Conservation (phyloP, 805 yeast species). For the Pichia gijzeniarum region DNA sequence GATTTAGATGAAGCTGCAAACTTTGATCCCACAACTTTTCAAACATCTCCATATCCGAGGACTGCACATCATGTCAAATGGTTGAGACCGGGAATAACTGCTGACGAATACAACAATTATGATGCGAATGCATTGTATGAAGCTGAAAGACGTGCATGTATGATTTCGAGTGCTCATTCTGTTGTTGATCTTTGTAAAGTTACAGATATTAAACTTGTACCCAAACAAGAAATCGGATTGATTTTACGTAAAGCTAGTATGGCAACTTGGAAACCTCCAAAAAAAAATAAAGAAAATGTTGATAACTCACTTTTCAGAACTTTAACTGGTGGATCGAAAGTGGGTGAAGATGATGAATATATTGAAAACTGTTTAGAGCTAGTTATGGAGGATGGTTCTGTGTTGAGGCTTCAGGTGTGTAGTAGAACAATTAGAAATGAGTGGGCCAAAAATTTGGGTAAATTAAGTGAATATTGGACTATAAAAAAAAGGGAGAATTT, state of each 20-base stretch:
- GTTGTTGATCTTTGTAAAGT: conserved; percentile 55
- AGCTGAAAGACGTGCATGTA: conserved; percentile 52
- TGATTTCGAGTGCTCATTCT: conserved; percentile 51
- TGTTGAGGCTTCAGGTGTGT: conserved; percentile 51
- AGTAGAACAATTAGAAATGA: conserved; percentile 41
- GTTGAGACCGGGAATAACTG: conserved; percentile 38
- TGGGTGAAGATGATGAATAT: conserved; percentile 7
- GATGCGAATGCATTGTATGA: conserved; percentile 63
- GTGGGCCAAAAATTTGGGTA: conserved; percentile 55
- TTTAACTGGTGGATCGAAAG: too few relatives aligned
- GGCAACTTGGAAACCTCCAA: conserved; percentile 26
- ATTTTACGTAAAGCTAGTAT: conserved; percentile 27
- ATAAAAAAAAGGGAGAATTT: conserved; percentile 37
- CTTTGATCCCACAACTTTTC: conserved; percentile 28
- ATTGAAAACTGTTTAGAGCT: conserved; percentile 50
- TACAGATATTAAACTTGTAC: conserved; percentile 32
- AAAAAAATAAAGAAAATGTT: conserved; percentile 1
- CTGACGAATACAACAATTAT: conserved; percentile 36
- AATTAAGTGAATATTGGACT: conserved; percentile 55
- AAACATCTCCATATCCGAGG: conserved; percentile 49
- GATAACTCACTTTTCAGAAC: background rate
- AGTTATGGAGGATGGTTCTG: conserved; percentile 38
- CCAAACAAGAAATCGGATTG: conserved; percentile 19
- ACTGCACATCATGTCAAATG: conserved; percentile 54
- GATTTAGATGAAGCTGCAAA: conserved; percentile 18